These are phyloP conservation scores for Boechera divaricarpa DNA, from an alignment of 345 rosid species.

Conservation along the genomic window DNA sequence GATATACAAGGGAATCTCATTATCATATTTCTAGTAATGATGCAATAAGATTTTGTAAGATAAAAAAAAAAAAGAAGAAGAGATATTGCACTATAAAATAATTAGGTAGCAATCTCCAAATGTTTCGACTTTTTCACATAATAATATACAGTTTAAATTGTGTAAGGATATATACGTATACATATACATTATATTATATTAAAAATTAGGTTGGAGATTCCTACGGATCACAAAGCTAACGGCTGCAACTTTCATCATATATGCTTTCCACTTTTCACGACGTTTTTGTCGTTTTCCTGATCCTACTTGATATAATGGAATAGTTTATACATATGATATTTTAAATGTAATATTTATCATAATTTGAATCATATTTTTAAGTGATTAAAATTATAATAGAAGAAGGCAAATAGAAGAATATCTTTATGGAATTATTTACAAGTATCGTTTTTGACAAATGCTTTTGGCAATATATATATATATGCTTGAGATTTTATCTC, in stretches of 20 bases:
- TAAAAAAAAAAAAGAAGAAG: too few species aligned
- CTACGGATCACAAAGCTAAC: conserved; percentile 19
- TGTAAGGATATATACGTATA: background rate
- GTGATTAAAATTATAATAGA: too few species aligned
- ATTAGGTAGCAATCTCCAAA: conserved; percentile 6
- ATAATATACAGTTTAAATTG: conserved; percentile 3
- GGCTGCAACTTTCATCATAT: conserved; percentile 43
- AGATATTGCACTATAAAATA: conserved; percentile 28
- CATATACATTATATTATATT: background rate
- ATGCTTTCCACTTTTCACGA: conserved; percentile 33
- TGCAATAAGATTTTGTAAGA: conserved; percentile 25
- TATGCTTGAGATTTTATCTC: too few species aligned
- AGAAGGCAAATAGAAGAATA: too few species aligned
- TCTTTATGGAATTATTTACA: too few species aligned
- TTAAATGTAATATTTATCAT: too few species aligned
- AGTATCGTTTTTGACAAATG: too few species aligned
- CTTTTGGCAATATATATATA: too few species aligned
- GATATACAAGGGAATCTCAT: conserved; percentile 26
- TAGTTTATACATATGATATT: background rate
- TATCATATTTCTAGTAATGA: conserved; percentile 26
- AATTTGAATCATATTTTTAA: too few species aligned
- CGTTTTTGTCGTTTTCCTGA: conserved; percentile 20
- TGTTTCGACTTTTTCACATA: conserved; percentile 5
- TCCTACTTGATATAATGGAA: background rate
- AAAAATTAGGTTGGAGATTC: conserved; percentile 27